Percentiles rank a stretch among this genome's conserved stretches.
These are phyloP conservation scores for Lagenaria siceraria DNA, from an alignment of 306 rosid genomes.

Conservation along the genomic window DNA sequence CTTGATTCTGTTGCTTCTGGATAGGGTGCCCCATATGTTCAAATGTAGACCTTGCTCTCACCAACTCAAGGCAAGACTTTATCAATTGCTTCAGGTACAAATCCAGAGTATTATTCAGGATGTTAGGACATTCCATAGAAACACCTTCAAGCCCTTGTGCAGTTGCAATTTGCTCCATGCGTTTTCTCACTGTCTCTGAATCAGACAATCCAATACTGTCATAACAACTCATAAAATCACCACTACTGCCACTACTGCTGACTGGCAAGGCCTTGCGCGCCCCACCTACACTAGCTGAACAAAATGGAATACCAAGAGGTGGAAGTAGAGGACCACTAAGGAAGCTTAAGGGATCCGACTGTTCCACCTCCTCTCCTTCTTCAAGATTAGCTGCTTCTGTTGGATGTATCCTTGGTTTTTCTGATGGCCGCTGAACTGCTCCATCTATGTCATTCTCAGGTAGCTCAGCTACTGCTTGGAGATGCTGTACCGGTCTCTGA, in stretches of 20 bases:
- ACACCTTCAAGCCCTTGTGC: constrained; percentile 84
- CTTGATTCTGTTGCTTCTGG: constrained; percentile 63
- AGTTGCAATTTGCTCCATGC: constrained; percentile 85
- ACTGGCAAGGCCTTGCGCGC: constrained; percentile 62
- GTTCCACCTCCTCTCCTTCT: constrained; percentile 60
- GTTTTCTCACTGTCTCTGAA: constrained; percentile 61
- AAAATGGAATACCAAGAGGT: constrained; percentile 87
- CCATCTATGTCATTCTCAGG: constrained; percentile 52
- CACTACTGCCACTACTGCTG: constrained; percentile 29
- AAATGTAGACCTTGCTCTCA: constrained; percentile 46
- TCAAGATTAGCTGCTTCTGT: constrained; percentile 33
- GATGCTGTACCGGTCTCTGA: constrained; percentile 75
- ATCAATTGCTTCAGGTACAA: constrained; percentile 77
- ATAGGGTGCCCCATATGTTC: constrained; percentile 36
- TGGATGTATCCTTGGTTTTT: constrained; percentile 43
- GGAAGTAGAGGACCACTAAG: constrained; percentile 61
- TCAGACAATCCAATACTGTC: constrained; percentile 70
- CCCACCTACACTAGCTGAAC: constrained; percentile 87
- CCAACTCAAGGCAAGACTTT: constrained; percentile 75
- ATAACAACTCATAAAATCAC: constrained; percentile 39
- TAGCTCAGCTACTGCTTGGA: constrained; percentile 68
- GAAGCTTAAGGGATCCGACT: constrained; percentile 33
- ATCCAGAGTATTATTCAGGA: constrained; percentile 62
- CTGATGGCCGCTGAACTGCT: constrained; percentile 33
- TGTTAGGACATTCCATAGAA: constrained; percentile 70